Base-by-base conservation (phyloP, 768 basidiomycete species). In the Phaffia australis region DNA sequence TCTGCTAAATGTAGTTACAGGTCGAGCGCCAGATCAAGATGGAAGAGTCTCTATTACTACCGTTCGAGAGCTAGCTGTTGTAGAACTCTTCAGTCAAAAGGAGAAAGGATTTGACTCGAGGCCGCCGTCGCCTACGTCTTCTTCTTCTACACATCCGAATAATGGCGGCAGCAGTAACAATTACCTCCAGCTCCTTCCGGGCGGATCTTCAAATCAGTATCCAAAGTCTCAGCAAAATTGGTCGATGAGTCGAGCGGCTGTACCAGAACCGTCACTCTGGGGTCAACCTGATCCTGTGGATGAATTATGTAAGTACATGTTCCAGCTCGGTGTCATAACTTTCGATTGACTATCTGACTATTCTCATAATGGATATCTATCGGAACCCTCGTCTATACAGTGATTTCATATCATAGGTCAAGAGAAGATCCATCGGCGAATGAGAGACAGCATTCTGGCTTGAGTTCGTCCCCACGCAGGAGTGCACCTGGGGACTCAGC, bases 31-130 rank as follows among this genome's bases (percentile, higher is more conserved):
- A 18, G 77, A 77, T 63, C 66, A 70, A 15, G 71, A 74, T 49
- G 77, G 77, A 19, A 68, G 70, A 16, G 63, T 73, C 3, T 77
- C 77, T 0, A 74, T 75, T 65, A 75, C 77, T 0, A 72, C 76
- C 21, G 77, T 77, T 23, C 76, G 76, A 62, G 77, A 77, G 70
- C 71, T 77, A 7, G 77, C 77, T 30, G 76, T 77, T 54, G 77
- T 76, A 49, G 77, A 77, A 49, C 76, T 77, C 62, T 70, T 77
- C 27, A 76, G 74, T 3, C 73, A 75, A 23, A 75, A 75, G 50
- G 66, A 73, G 47, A 73, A 69, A 65, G 64, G 60, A 27, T 57
- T 59, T 51, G 61, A 69, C 18, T 64, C 67, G 27, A 52, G 52
- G 0, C 29, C 66, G 5, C 6, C 52, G 8, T 59, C 56, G 0